phyloP scores from a whole-genome alignment of 73 alveolate species.

The Paramecium biaurelia region DNA sequence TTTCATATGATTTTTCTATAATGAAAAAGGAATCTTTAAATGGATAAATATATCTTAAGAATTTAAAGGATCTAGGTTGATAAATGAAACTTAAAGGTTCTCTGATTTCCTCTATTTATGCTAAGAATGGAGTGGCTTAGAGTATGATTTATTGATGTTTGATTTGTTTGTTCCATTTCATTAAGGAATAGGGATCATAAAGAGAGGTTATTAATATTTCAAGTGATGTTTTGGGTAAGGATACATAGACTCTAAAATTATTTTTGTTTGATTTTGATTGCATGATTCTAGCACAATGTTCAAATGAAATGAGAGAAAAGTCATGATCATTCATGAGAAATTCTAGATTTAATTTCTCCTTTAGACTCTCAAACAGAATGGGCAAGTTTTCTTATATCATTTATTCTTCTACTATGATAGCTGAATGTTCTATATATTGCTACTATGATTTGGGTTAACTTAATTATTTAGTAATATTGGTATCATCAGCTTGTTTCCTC shows the following conservation, averaged over 20 bases:
- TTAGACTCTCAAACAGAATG: background rate
- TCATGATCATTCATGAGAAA: background rate
- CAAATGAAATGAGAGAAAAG: background rate
- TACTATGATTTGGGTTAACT: background rate
- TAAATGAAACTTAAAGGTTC: background rate
- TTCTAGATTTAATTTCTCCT: background rate
- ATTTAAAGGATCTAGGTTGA: background rate
- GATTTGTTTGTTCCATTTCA: constrained; percentile 16
- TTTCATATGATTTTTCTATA: constrained; percentile 1
- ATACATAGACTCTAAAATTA: background rate
- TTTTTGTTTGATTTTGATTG: background rate
- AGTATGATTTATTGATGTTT: background rate
- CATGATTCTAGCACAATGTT: constrained; percentile 39
- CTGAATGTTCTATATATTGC: background rate
- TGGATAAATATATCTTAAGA: background rate
- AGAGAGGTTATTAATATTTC: background rate
- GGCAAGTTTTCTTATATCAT: background rate
- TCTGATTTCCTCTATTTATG: constrained; percentile 31
- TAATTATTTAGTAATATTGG: background rate
- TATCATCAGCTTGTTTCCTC: background rate
- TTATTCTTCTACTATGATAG: background rate
- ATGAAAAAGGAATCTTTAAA: background rate
- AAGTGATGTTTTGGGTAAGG: background rate
- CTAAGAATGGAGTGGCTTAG: background rate
- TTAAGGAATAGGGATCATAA: background rate